Conservation (phyloP, 768 basidiomycete genomes). For the Leccinum subgranulosum region DNA sequence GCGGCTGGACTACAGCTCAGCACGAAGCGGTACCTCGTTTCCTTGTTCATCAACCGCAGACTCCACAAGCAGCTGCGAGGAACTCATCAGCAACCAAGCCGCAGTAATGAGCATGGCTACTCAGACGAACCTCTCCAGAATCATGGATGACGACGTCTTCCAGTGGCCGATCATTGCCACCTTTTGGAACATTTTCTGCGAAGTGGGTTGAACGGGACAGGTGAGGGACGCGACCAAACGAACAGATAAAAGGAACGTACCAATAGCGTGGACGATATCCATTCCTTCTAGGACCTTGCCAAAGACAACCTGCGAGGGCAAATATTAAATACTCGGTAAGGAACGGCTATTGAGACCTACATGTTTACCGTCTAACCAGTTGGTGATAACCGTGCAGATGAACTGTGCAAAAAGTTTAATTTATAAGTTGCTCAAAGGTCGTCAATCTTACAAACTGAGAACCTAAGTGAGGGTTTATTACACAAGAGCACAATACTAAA, state of each 20-base stretch:
- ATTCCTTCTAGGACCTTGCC: slow-evolving; percentile 91
- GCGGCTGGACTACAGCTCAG: slow-evolving; percentile 77
- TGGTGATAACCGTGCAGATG: slow-evolving; percentile 83
- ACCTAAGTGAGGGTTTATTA: slow-evolving; percentile 39
- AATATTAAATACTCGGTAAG: not conserved
- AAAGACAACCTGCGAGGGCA: slow-evolving; percentile 71
- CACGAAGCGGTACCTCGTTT: slow-evolving; percentile 90
- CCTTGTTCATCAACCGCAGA: slow-evolving; percentile 56
- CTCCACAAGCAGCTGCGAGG: slow-evolving; percentile 50
- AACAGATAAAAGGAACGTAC: slow-evolving; percentile 38
- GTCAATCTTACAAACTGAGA: slow-evolving; percentile 76
- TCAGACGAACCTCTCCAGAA: slow-evolving; percentile 74
- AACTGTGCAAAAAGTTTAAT: slow-evolving; percentile 51
- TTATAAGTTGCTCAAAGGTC: not conserved
- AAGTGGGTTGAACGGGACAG: slow-evolving; percentile 11
- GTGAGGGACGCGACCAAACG: not conserved
- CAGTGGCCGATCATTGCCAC: slow-evolving; percentile 64
- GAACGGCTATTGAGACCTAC: slow-evolving; percentile 38
- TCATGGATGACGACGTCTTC: slow-evolving; percentile 79
- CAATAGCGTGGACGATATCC: slow-evolving; percentile 77
- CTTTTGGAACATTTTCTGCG: slow-evolving; percentile 74
- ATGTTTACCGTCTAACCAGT: slow-evolving; percentile 90
- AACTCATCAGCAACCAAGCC: slow-evolving; percentile 1
- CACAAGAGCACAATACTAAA: not conserved
- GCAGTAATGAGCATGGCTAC: slow-evolving; percentile 11